These are phyloP conservation scores for Psilocybe azurescens DNA, from an alignment of 768 basidiomycete genomes.

Conservation along the genomic window DNA sequence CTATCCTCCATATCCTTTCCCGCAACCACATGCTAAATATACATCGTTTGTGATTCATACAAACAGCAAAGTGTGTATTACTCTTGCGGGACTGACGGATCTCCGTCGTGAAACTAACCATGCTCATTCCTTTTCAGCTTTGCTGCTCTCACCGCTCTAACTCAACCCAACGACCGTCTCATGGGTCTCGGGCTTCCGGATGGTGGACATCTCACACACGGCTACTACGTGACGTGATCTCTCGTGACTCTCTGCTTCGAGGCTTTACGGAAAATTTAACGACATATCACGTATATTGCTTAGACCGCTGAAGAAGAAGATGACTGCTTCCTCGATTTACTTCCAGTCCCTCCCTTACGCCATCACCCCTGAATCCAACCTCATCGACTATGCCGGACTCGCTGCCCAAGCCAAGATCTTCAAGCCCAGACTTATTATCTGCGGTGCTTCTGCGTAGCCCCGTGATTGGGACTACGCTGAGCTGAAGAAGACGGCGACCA, in stretches of 20 bases:
- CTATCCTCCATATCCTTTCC: no score
- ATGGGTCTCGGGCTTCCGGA: no score
- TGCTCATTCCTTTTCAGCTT: no score
- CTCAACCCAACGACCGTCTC: no score
- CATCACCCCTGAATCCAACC: conserved; percentile 79
- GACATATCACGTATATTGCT: conserved; percentile 15
- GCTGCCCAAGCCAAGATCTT: conserved; percentile 89
- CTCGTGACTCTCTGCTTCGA: conserved; percentile 7
- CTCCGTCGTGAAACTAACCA: no score
- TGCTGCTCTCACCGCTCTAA: no score
- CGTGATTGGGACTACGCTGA: conserved; percentile 95
- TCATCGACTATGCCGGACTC: conserved; percentile 87
- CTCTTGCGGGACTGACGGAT: no score
- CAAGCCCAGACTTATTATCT: conserved; percentile 95
- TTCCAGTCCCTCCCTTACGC: conserved; percentile 98
- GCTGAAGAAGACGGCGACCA: conserved; percentile 81
- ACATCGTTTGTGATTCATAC: no score
- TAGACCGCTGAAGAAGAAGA: conserved; percentile 99
- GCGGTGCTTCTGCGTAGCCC: conserved; percentile 98
- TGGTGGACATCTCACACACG: no score
- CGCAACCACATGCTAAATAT: no score
- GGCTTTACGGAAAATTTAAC: background rate
- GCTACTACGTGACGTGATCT: background rate
- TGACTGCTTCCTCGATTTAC: conserved; percentile 99
- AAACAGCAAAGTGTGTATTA: no score